A percentile compares a stretch with the other conserved stretches of the same genome.
phyloP scores from a whole-genome alignment of 768 basidiomycete species.

The Macrolepiota dolichaula region DNA sequence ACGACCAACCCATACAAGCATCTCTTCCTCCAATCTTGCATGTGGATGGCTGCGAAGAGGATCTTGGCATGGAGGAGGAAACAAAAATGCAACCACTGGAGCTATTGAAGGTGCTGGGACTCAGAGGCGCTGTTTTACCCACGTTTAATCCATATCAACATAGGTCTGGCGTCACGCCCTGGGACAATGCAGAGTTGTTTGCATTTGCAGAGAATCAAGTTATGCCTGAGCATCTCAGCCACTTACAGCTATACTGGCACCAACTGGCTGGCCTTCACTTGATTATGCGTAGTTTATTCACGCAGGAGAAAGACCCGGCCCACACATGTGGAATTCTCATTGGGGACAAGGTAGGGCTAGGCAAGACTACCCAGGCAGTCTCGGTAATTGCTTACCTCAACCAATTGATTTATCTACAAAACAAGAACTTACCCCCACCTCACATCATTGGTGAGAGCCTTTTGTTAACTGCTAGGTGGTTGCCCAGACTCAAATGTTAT shows the following conservation, averaged over 20 bases:
- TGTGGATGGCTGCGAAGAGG: not conserved
- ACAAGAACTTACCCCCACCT: constrained; percentile 4
- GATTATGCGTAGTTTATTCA: constrained; percentile 10
- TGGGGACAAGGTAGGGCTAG: constrained; percentile 26
- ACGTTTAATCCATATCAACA: not conserved
- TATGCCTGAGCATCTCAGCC: not conserved
- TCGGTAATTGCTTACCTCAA: constrained; percentile 19
- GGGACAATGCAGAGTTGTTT: too few relatives aligned
- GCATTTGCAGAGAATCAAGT: not conserved
- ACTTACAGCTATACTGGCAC: not conserved
- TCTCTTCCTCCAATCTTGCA: not conserved
- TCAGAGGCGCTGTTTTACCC: not conserved
- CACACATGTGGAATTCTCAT: constrained; percentile 15
- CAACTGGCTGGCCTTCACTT: constrained; percentile 15
- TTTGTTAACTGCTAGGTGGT: not conserved
- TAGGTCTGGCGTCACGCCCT: too few relatives aligned
- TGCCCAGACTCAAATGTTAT: not conserved
- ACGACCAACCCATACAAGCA: not conserved
- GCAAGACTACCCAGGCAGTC: constrained; percentile 25
- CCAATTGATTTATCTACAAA: not conserved
- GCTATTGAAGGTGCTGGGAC: not conserved
- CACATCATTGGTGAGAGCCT: constrained; percentile 20
- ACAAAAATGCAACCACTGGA: not conserved
- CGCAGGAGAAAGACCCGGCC: not conserved
- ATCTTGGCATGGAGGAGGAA: not conserved